phyloP scores from a whole-genome alignment of 1,284 basidiomycete genomes.

The Papiliotrema flavescens region DNA sequence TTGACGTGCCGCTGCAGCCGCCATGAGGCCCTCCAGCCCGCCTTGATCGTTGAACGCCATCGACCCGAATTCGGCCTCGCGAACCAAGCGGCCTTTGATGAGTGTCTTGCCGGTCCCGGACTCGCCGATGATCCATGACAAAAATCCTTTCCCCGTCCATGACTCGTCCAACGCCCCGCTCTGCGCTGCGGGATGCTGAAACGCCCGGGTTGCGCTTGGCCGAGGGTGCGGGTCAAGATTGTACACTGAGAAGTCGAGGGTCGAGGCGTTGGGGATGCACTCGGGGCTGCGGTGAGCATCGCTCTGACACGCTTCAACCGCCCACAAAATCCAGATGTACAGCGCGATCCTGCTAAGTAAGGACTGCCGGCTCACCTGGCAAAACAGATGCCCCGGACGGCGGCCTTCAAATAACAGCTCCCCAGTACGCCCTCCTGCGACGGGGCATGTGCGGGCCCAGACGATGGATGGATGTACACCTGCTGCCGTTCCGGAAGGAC shows the following conservation, averaged over 20 bases:
- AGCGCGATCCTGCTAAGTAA: too few species aligned
- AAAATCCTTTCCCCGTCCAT: constrained; percentile 43
- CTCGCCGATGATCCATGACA: constrained; percentile 41
- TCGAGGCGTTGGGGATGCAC: constrained; percentile 32
- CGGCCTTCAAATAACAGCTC: constrained; percentile 34
- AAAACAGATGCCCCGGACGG: constrained; percentile 40
- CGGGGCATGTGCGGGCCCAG: constrained; percentile 1
- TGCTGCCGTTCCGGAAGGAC: constrained; percentile 34
- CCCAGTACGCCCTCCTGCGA: constrained; percentile 17
- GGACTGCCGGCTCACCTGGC: constrained; percentile 38
- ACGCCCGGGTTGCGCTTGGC: constrained; percentile 10
- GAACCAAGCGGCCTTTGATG: constrained; percentile 33
- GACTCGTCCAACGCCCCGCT: constrained; percentile 4
- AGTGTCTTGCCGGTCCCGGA: constrained; percentile 26
- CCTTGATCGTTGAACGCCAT: constrained; percentile 27
- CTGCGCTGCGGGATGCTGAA: constrained; percentile 8
- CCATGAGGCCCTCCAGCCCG: constrained; percentile 42
- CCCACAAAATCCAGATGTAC: neutral
- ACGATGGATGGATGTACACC: constrained; percentile 36
- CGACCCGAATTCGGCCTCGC: constrained; percentile 38
- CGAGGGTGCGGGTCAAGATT: constrained; percentile 33
- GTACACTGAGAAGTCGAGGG: constrained; percentile 45
- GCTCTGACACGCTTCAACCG: neutral
- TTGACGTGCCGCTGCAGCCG: constrained; percentile 16
- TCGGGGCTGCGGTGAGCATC: constrained; percentile 30